Evolutionary conservation across 1,284 basidiomycete genomes (phyloP).

Genomic region (Apiotrichum montevideense): DNA sequence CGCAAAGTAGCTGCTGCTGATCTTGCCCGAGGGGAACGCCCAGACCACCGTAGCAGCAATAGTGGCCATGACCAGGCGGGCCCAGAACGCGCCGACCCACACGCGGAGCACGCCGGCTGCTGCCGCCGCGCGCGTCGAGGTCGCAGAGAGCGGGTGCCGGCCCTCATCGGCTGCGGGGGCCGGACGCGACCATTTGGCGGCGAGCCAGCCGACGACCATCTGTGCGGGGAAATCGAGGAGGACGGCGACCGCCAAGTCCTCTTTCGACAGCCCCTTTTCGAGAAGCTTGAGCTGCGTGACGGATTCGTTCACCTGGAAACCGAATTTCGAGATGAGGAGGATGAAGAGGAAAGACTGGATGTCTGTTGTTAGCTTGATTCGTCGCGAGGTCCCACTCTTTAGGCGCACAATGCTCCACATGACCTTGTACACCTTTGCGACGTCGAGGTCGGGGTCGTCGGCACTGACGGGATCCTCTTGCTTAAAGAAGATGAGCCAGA

Average conservation of each 20-base stretch:
- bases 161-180: constrained; percentile 6
- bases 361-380: constrained; percentile 53
- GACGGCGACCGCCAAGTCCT: constrained; percentile 90
- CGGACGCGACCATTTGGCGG: constrained; percentile 76
- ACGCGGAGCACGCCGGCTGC: constrained; percentile 69
- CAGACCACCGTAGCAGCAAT: constrained; percentile 74
- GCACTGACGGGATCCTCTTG: constrained; percentile 75
- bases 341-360: constrained; percentile 82
- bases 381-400: constrained; percentile 57
- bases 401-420: constrained; percentile 93
- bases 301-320: constrained; percentile 91
- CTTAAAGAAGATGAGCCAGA: constrained; percentile 83
- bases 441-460: constrained; percentile 78
- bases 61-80: constrained; percentile 64
- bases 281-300: constrained; percentile 90
- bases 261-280: constrained; percentile 90
- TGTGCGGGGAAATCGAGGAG: constrained; percentile 98
- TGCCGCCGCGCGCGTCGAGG: constrained; percentile 7
- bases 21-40: constrained; percentile 60
- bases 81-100: constrained; percentile 91
- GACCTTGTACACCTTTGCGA: constrained; percentile 82
- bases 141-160: constrained; percentile 28
- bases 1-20: constrained; percentile 63
- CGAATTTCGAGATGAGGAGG: constrained; percentile 89
- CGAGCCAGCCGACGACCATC: constrained; percentile 89